Percentiles rank a stretch among this genome's conserved stretches.
Evolutionary conservation across 306 rosid species (phyloP).

Genomic region (Mimosa bimucronata): DNA sequence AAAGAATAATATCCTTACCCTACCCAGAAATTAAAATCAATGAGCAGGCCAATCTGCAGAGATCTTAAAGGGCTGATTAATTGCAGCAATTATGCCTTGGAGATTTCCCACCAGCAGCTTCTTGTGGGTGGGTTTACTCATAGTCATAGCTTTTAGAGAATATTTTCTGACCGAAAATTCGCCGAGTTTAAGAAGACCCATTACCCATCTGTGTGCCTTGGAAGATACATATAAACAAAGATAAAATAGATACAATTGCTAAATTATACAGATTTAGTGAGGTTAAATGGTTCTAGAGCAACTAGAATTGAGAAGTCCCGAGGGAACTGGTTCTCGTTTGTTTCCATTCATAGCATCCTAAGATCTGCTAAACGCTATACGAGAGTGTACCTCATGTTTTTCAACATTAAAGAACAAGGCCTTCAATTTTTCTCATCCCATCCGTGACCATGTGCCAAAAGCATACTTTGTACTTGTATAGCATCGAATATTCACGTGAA

Average conservation of each 20-base stretch:
- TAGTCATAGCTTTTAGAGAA: slow-evolving; percentile 3
- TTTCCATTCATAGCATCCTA: slow-evolving; percentile 9
- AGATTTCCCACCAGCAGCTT: neutral
- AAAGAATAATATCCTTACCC: neutral
- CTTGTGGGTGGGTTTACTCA: neutral
- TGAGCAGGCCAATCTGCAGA: slow-evolving; percentile 12
- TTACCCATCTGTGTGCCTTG: neutral
- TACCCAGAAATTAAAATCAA: neutral
- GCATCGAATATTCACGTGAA: slow-evolving; percentile 38
- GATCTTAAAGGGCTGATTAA: neutral
- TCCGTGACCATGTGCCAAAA: neutral
- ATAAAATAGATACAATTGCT: neutral
- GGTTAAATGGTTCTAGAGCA: slow-evolving; percentile 31
- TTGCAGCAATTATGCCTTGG: slow-evolving; percentile 18
- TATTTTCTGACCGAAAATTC: slow-evolving; percentile 3
- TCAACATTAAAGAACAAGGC: neutral
- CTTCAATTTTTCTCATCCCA: neutral
- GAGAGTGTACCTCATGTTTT: neutral
- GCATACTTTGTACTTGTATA: neutral
- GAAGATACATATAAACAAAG: slow-evolving; percentile 2
- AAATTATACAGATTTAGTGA: slow-evolving; percentile 5
- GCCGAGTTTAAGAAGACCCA: neutral
- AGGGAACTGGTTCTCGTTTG: slow-evolving; percentile 44
- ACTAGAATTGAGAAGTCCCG: slow-evolving; percentile 6
- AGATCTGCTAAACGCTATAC: neutral